Percentiles rank a stretch among this genome's conserved stretches.
Evolutionary conservation across 2,329 filamentous ascomycete species (phyloP).

Genomic region (Colletotrichum somersetense): DNA sequence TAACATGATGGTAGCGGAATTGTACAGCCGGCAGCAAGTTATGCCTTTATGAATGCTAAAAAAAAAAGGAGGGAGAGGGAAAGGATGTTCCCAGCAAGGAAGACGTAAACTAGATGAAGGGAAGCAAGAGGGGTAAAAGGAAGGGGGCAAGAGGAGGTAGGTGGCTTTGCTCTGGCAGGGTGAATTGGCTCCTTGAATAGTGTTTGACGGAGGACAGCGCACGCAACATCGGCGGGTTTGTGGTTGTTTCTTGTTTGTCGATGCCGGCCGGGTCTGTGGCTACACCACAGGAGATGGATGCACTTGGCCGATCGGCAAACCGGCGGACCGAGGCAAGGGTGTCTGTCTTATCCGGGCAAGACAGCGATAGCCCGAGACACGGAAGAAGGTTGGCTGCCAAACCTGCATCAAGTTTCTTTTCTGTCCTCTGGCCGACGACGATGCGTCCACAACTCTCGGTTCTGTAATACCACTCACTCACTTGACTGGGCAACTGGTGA

Average conservation of each 20-base stretch:
- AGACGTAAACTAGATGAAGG: background rate
- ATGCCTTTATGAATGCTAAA: slow-evolving; percentile 49
- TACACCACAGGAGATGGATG: slow-evolving; percentile 12
- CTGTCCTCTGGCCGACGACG: slow-evolving; percentile 14
- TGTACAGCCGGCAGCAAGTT: slow-evolving; percentile 55
- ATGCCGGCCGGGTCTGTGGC: background rate
- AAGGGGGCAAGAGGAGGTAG: too few species aligned
- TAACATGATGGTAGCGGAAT: slow-evolving; percentile 54
- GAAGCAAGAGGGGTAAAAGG: background rate
- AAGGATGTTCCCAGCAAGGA: slow-evolving; percentile 17
- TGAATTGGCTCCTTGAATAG: slow-evolving; percentile 1
- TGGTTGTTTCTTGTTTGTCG: slow-evolving; percentile 23
- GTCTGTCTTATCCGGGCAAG: slow-evolving; percentile 19
- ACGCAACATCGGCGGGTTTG: background rate
- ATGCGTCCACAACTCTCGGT: background rate
- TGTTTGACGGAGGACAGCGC: slow-evolving; percentile 8
- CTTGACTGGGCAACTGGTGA: background rate
- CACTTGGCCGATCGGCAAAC: slow-evolving; percentile 8
- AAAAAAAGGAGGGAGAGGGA: slow-evolving; percentile 42
- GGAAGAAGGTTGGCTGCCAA: slow-evolving; percentile 26
- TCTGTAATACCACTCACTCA: background rate
- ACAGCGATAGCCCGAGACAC: slow-evolving; percentile 28
- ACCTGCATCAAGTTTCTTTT: slow-evolving; percentile 35
- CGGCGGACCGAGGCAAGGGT: slow-evolving; percentile 5
- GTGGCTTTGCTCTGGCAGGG: slow-evolving; percentile 24